These are phyloP conservation scores for Penicillium sp. DNA, from an alignment of 2,329 filamentous ascomycete genomes.

Conservation along the genomic window DNA sequence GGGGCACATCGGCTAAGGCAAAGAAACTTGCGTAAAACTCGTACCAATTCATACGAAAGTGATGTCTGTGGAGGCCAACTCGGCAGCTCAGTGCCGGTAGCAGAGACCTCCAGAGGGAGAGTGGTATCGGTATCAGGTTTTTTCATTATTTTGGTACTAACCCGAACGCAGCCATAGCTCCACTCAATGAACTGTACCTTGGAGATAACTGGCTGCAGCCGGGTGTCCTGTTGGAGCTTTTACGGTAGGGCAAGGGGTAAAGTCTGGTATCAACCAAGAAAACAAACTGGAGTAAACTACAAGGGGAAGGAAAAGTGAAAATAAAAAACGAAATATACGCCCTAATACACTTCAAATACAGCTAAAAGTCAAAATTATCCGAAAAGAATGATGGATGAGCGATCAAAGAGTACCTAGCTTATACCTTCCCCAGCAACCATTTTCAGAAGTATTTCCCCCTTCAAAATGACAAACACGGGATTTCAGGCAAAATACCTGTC, in stretches of 20 bases:
- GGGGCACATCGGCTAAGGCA: conserved; percentile 17
- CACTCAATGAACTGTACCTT: neutral
- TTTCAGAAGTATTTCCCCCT: conserved; percentile 12
- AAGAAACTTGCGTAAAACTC: conserved; percentile 3
- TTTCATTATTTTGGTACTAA: conserved; percentile 7
- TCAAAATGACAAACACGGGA: conserved; percentile 15
- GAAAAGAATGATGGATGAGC: neutral
- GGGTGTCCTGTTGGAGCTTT: conserved; percentile 2
- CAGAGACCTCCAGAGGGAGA: neutral
- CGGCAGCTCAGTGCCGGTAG: conserved; percentile 25
- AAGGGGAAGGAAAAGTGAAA: neutral
- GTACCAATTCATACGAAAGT: conserved; percentile 12
- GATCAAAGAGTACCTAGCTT: conserved; percentile 5
- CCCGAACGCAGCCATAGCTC: neutral
- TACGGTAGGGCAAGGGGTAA: conserved; percentile 15
- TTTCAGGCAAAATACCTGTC: conserved; percentile 13
- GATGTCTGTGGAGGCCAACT: conserved; percentile 16
- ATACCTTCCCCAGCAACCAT: conserved; percentile 20
- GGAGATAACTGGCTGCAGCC: conserved; percentile 6
- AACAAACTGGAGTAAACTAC: neutral
- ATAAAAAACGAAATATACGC: neutral
- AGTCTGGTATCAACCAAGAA: conserved; percentile 6
- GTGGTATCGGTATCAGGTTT: conserved; percentile 10
- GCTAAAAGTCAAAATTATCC: conserved; percentile 1
- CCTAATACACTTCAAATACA: neutral